phyloP scores from a whole-genome alignment of 306 rosid species.

The Macrotyloma uniflorum region DNA sequence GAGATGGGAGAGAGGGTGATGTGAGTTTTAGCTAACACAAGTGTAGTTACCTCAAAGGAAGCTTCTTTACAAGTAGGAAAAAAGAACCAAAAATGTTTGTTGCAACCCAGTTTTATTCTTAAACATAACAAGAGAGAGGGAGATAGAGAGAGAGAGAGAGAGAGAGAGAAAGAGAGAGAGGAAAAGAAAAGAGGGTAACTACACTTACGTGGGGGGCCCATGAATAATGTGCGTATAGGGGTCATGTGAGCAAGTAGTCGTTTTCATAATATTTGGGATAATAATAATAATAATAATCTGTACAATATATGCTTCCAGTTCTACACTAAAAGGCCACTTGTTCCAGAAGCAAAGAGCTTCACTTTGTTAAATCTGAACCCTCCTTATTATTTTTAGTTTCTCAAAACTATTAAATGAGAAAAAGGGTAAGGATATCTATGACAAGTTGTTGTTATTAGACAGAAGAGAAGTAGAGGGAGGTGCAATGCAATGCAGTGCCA shows the following conservation, averaged over 20 bases:
- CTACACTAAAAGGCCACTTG: slow-evolving; percentile 36
- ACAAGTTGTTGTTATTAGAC: slow-evolving; percentile 31
- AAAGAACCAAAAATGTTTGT: slow-evolving; percentile 35
- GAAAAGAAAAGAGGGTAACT: slow-evolving; percentile 36
- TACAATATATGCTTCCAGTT: slow-evolving; percentile 29
- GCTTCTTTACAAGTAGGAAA: slow-evolving; percentile 46
- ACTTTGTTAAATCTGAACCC: not conserved
- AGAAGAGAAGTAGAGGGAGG: slow-evolving; percentile 28
- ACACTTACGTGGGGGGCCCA: slow-evolving; percentile 68
- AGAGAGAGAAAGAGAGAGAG: not conserved
- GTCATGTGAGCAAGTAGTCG: slow-evolving; percentile 79
- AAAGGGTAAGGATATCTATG: slow-evolving; percentile 24
- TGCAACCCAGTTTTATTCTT: slow-evolving; percentile 48
- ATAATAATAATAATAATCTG: not conserved
- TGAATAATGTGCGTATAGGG: slow-evolving; percentile 56
- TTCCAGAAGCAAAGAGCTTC: slow-evolving; percentile 22
- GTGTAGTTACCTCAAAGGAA: slow-evolving; percentile 46
- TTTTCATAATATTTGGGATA: slow-evolving; percentile 48
- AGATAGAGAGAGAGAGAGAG: not conserved
- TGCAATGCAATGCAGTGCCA: slow-evolving; percentile 20
- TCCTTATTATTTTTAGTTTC: not conserved
- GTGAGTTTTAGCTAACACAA: slow-evolving; percentile 44
- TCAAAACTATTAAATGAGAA: not conserved
- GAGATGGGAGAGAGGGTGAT: slow-evolving; percentile 24
- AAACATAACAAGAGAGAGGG: slow-evolving; percentile 27